phyloP scores from a whole-genome alignment of 352 stramenopile genomes.

The Pythium rishiriense region DNA sequence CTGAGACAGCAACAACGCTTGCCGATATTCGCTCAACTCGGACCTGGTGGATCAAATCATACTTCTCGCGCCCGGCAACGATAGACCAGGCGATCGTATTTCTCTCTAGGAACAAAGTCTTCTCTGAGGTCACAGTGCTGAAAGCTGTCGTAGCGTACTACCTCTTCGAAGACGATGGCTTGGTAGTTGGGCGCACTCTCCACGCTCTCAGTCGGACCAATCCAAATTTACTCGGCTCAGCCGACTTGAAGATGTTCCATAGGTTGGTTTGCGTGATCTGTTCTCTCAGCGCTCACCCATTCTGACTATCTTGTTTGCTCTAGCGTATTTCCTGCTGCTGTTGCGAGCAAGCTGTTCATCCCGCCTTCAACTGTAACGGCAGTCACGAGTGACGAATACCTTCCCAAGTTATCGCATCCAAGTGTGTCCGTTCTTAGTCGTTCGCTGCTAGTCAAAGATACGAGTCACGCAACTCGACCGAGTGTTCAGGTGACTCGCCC shows the following conservation, averaged over 20 bases:
- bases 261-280: slow-evolving; percentile 4
- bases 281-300: background rate
- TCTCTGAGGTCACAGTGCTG: slow-evolving; percentile 48
- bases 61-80: slow-evolving; percentile 44
- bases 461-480: slow-evolving; percentile 24
- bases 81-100: slow-evolving; percentile 33
- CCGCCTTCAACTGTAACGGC: background rate
- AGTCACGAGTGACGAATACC: background rate
- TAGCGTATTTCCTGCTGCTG: background rate
- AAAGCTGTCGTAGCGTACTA: slow-evolving; percentile 43
- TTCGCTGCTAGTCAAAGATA: slow-evolving; percentile 41
- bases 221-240: slow-evolving; percentile 24
- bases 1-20: background rate
- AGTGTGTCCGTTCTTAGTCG: slow-evolving; percentile 40
- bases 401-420: background rate
- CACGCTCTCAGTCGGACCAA: slow-evolving; percentile 25
- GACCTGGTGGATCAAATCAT: slow-evolving; percentile 66
- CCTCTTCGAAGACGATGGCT: slow-evolving; percentile 35
- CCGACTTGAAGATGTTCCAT: slow-evolving; percentile 18
- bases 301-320: background rate
- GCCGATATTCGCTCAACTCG: slow-evolving; percentile 8
- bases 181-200: slow-evolving; percentile 31
- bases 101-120: slow-evolving; percentile 22
- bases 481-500: slow-evolving; percentile 24
- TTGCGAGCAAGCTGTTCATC: background rate